Evolutionary conservation across 108 stramenopile species (phyloP), one percentile per base, ranked within the genome.

Genomic region (Skeletonema grethae): DNA sequence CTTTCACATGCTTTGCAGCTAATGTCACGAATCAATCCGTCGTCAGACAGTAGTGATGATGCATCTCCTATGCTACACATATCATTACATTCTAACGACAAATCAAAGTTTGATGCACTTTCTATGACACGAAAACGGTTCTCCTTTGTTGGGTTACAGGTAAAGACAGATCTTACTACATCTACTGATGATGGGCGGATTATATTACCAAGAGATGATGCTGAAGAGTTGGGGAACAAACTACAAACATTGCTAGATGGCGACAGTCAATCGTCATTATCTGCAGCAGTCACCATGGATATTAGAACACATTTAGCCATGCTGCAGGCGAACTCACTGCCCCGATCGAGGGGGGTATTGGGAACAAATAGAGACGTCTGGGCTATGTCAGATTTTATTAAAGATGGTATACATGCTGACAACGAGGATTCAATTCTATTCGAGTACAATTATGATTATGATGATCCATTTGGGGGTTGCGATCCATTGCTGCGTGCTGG

Each of bases 401-500:
- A 65, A 22, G 53, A 64, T 57, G 75, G 69, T 5, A 41, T 70
- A 16, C 30, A 69, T 48, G 60, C 62, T 18, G 69, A 62, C 28
- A 39, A 63, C 48, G 58, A 61, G 46, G 69, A 63, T 63, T 62
- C 61, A 0, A 7, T 69, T 22, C 22, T 72, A 15, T 57, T 77
- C 20, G 76, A 71, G 36, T 77, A 77, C 57, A 24, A 72, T 38
- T 77, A 72, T 31, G 63, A 77, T 45, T 71, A 77, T 39, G 25
- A 45, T 31, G 62, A 77, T 57, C 63, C 70, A 3, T 72, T 72
- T 41, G 76, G 76, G 30, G 76, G 76, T 2, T 63, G 62, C 9
- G 76, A 77, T 72, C 76, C 76, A 34, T 60, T 77, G 34, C 10
- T 77, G 12, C 60, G 76, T 41, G 62, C 76, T 25, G 57, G 63